These are phyloP conservation scores for Neostapfia colusana DNA, from an alignment of 176 grass and related monocot genomes.

Conservation along the genomic window DNA sequence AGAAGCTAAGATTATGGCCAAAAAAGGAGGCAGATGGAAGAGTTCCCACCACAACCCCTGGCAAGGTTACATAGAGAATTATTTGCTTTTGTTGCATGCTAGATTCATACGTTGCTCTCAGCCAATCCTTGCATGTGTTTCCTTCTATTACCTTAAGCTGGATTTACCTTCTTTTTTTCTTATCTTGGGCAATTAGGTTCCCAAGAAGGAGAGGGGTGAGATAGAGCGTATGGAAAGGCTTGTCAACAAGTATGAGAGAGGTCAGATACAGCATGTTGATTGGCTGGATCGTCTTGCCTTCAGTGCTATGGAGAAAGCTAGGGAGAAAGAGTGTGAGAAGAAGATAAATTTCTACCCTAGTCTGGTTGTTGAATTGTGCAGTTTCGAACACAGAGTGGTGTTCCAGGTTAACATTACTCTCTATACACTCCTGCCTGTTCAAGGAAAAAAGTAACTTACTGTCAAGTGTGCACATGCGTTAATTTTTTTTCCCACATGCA, in stretches of 20 bases:
- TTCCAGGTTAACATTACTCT: slow-evolving; percentile 66
- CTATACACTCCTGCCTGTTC: background rate
- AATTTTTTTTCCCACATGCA: slow-evolving; percentile 40
- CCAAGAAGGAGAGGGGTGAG: slow-evolving; percentile 80
- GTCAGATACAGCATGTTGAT: slow-evolving; percentile 87
- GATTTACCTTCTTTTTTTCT: slow-evolving; percentile 1
- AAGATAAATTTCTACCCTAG: slow-evolving; percentile 67
- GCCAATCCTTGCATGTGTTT: slow-evolving; percentile 9
- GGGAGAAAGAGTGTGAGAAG: slow-evolving; percentile 60
- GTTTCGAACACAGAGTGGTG: slow-evolving; percentile 90
- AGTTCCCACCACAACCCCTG: slow-evolving; percentile 83
- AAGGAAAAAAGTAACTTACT: background rate
- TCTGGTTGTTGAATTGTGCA: slow-evolving; percentile 80
- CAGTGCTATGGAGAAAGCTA: slow-evolving; percentile 75
- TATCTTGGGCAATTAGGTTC: slow-evolving; percentile 52
- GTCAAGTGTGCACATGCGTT: background rate
- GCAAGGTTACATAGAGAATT: slow-evolving; percentile 54
- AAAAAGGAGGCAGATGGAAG: slow-evolving; percentile 81
- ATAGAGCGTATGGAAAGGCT: slow-evolving; percentile 88
- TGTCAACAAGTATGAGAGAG: slow-evolving; percentile 94
- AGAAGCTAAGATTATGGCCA: slow-evolving; percentile 77
- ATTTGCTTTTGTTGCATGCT: background rate
- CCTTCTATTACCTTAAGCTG: slow-evolving; percentile 2
- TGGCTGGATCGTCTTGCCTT: slow-evolving; percentile 92
- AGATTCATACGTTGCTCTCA: slow-evolving; percentile 2